Conservation (phyloP, 768 basidiomycete species). For the Suillus bovinus region DNA sequence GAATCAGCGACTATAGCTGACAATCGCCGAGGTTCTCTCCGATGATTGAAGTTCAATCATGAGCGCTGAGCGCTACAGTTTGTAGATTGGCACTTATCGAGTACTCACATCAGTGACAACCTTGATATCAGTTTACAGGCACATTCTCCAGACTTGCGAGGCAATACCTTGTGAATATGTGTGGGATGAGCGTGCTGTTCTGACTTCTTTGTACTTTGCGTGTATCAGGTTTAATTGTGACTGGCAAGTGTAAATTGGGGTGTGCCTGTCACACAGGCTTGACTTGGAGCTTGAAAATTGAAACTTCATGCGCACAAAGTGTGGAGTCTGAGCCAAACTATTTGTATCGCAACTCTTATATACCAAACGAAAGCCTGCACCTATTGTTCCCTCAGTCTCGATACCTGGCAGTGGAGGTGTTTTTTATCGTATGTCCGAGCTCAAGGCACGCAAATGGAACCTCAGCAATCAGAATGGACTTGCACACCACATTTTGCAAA, state of each 20-base stretch:
- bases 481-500: slow-evolving; percentile 1
- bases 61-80: background rate
- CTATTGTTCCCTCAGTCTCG: background rate
- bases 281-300: background rate
- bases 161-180: background rate
- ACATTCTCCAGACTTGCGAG: background rate
- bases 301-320: background rate
- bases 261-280: background rate
- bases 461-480: slow-evolving; percentile 12
- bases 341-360: background rate
- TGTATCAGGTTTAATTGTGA: background rate
- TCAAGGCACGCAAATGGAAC: slow-evolving; percentile 2
- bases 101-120: background rate
- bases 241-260: background rate
- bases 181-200: background rate
- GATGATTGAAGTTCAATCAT: background rate
- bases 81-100: background rate
- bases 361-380: background rate
- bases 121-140: background rate
- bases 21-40: background rate
- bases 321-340: background rate
- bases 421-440: background rate
- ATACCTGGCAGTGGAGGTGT: background rate
- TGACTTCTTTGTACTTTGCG: background rate
- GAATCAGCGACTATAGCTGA: background rate